A percentile compares a stretch with the other conserved stretches of the same genome.
phyloP scores from a whole-genome alignment of 139 green algal species.

The Asterochloris sp. region DNA sequence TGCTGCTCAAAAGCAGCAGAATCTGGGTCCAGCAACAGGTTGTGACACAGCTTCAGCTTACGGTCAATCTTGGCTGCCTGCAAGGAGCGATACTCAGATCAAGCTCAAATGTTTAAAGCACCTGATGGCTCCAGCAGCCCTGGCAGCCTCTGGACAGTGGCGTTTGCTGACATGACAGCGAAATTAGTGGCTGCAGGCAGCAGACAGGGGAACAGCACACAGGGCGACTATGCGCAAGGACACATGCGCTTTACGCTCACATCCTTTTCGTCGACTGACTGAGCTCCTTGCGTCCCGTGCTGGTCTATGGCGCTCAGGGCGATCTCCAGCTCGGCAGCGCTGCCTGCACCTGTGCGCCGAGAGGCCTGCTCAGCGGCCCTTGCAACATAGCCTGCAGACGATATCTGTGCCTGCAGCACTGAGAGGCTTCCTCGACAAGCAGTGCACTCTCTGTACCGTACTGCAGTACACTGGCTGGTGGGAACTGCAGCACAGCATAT shows the following conservation, averaged over 20 bases:
- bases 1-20: background rate
- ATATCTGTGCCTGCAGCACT: background rate
- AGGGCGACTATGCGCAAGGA: background rate
- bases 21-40: conserved; percentile 16
- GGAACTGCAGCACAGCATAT: too few species aligned
- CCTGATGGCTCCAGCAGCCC: background rate
- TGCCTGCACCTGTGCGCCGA: background rate
- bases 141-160: background rate
- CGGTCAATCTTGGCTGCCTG: conserved; percentile 21
- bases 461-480: too few species aligned
- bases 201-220: background rate
- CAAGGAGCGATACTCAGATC: background rate
- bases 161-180: background rate
- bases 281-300: too few species aligned
- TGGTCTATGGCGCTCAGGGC: too few species aligned
- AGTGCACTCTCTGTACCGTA: too few species aligned
- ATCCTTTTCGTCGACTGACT: too few species aligned
- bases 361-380: background rate
- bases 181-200: background rate
- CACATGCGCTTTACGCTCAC: too few species aligned
- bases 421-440: too few species aligned
- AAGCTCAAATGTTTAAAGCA: background rate
- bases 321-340: too few species aligned
- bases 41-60: conserved; percentile 15
- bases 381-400: background rate